phyloP scores from a whole-genome alignment of 2,329 filamentous ascomycete species.

The Truncatella angustata region DNA sequence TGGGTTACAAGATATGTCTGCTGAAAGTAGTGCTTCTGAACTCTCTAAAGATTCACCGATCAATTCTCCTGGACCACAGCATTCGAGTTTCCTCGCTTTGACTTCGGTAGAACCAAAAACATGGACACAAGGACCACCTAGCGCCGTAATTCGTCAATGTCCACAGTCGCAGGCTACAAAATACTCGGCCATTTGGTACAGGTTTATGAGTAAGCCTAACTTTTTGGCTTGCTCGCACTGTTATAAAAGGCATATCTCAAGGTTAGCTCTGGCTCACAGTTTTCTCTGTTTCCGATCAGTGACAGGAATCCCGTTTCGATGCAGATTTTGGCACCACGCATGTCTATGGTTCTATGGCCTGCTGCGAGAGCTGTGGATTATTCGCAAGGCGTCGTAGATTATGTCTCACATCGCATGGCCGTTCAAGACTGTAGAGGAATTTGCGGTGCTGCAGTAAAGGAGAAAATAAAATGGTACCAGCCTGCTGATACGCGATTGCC shows the following conservation, averaged over 20 bases:
- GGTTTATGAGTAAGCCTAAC: background rate
- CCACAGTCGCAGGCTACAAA: background rate
- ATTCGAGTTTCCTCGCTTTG: background rate
- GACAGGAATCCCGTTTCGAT: background rate
- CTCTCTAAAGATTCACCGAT: too few species aligned
- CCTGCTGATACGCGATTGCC: background rate
- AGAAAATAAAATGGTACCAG: background rate
- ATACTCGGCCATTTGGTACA: slow-evolving; percentile 10
- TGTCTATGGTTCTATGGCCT: slow-evolving; percentile 1
- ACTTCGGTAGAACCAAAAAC: background rate
- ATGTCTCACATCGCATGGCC: background rate
- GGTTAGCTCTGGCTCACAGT: background rate
- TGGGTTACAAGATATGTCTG: too few species aligned
- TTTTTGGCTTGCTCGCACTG: slow-evolving; percentile 10
- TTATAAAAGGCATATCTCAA: background rate
- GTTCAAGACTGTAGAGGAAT: background rate
- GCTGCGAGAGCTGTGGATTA: background rate
- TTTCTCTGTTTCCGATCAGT: slow-evolving; percentile 4
- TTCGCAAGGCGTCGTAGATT: background rate
- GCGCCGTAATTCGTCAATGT: background rate
- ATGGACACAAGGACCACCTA: background rate
- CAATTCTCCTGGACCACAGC: background rate
- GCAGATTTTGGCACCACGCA: slow-evolving; percentile 8
- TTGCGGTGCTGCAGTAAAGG: background rate
- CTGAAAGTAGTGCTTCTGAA: too few species aligned